phyloP scores from a whole-genome alignment of 179 eudicot genomes.

The Corrigiola litoralis region DNA sequence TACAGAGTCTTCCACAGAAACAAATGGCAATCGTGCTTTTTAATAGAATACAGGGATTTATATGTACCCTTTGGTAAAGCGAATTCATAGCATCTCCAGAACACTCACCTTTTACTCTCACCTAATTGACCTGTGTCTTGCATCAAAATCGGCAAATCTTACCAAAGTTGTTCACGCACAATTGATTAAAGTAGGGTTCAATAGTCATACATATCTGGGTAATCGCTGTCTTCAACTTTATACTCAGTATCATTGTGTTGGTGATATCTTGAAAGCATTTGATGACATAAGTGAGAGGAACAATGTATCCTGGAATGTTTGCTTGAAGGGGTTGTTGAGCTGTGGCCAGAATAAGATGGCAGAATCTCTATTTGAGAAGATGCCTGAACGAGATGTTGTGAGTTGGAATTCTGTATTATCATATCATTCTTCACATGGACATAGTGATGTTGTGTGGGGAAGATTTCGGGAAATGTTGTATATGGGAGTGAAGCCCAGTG shows the following conservation, averaged over 20 bases:
- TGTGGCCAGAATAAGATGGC: conserved; percentile 39
- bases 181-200: conserved; percentile 40
- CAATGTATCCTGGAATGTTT: conserved; percentile 64
- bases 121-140: conserved; percentile 25
- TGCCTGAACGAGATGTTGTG: conserved; percentile 67
- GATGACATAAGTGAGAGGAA: conserved; percentile 55
- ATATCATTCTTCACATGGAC: conserved; percentile 41
- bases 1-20: neutral
- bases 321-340: conserved; percentile 41
- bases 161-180: conserved; percentile 55
- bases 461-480: conserved; percentile 43
- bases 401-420: conserved; percentile 73
- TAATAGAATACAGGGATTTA: conserved; percentile 18
- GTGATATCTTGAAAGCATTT: conserved; percentile 44
- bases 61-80: conserved; percentile 39
- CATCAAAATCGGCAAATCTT: conserved; percentile 27
- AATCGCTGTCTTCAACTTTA: conserved; percentile 70
- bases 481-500: conserved; percentile 34
- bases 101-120: conserved; percentile 29
- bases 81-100: conserved; percentile 14
- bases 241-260: conserved; percentile 23
- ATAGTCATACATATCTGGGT: conserved; percentile 55
- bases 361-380: conserved; percentile 46
- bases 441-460: conserved; percentile 31
- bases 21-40: neutral